Base-by-base conservation (phyloP, 495 filamentous ascomycete genomes). In the Xylaria grammica region DNA sequence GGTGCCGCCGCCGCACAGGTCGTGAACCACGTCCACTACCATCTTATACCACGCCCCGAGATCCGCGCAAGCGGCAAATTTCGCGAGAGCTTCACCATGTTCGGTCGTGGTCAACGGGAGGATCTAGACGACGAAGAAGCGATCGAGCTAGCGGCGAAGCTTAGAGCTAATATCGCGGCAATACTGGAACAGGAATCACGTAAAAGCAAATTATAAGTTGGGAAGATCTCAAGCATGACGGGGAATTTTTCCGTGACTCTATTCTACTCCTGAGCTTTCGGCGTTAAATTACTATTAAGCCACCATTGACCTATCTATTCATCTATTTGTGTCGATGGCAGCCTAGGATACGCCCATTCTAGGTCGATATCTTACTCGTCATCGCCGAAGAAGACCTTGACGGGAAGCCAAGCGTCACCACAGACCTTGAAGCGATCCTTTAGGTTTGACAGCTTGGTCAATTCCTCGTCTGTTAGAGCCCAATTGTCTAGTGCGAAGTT, bases 11-110 rank as follows among this genome's bases (percentile, higher is more conserved):
- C 94, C 11, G 93, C 93, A 7, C 94, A 98, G 77, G 91, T 94
- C 24, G 92, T 98, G 2, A 87, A 88, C 22, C 94, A 97, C 76
- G 89, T 94, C 6, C 94, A 97, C 74, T 97, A 93, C 76, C 94
- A 98, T 67, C 83, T 98, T 27, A 94, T 97, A 48, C 94, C 94
- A 2, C 77, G 94, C 27, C 83, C 85, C 27, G 82, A 83, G 73
- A 67, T 85, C 34, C 70, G 80, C 24, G 76, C 77, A 32, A 69
- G 67, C 70, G 75, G 72, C 44, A 63, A 72, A 66, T 24, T 80
- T 78, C 67, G 78, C 75, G 75, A 84, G 79, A 76, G 79, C 65
- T 88, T 86, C 74, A 91, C 90, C 55, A 94, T 95, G 89, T 97
- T 97, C 83, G 94, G 92, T 13, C 80, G 90, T 26, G 93, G 94